Percentiles rank a stretch among this genome's conserved stretches.
These are phyloP conservation scores for Penicillium pancosmium DNA, from an alignment of 495 filamentous ascomycete species.

Conservation along the genomic window DNA sequence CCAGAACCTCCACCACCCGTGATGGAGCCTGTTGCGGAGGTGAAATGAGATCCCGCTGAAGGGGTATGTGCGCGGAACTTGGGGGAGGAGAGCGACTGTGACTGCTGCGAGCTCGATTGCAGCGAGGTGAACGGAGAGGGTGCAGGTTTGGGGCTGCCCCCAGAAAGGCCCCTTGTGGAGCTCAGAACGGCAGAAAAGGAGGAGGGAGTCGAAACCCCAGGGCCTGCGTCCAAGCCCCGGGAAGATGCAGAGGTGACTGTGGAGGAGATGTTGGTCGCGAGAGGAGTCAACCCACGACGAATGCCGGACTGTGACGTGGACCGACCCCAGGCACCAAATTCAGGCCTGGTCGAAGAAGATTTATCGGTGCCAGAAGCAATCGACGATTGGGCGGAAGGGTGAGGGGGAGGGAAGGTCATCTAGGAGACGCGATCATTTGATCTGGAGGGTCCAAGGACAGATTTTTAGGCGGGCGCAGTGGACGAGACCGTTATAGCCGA, in stretches of 20 bases:
- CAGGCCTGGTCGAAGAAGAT: constrained; percentile 56
- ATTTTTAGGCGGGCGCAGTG: constrained; percentile 41
- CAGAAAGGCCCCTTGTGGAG: constrained; percentile 48
- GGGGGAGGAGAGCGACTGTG: constrained; percentile 59
- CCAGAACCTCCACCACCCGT: constrained; percentile 62
- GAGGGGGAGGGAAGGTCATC: constrained; percentile 67
- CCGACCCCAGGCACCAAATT: constrained; percentile 65
- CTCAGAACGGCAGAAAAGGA: constrained; percentile 61
- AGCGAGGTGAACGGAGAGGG: constrained; percentile 56
- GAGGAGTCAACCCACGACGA: constrained; percentile 64
- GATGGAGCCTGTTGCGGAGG: constrained; percentile 57
- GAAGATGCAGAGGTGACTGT: constrained; percentile 46
- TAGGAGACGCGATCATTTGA: constrained; percentile 65
- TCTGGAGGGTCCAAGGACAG: constrained; percentile 47
- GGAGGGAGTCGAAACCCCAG: constrained; percentile 51
- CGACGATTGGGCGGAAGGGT: constrained; percentile 63
- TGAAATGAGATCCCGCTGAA: constrained; percentile 60
- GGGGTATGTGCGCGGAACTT: constrained; percentile 64
- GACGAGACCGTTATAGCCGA: constrained; percentile 23
- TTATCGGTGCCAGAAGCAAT: constrained; percentile 62
- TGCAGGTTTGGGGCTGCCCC: constrained; percentile 54
- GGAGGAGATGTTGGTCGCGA: constrained; percentile 59
- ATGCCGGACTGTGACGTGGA: constrained; percentile 58
- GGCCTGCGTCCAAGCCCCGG: constrained; percentile 48
- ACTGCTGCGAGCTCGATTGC: constrained; percentile 64